A percentile compares a stretch with the other conserved stretches of the same genome.
These are phyloP conservation scores for Aspergillus thermomutatus DNA, from an alignment of 2,329 filamentous ascomycete genomes.

Conservation along the genomic window DNA sequence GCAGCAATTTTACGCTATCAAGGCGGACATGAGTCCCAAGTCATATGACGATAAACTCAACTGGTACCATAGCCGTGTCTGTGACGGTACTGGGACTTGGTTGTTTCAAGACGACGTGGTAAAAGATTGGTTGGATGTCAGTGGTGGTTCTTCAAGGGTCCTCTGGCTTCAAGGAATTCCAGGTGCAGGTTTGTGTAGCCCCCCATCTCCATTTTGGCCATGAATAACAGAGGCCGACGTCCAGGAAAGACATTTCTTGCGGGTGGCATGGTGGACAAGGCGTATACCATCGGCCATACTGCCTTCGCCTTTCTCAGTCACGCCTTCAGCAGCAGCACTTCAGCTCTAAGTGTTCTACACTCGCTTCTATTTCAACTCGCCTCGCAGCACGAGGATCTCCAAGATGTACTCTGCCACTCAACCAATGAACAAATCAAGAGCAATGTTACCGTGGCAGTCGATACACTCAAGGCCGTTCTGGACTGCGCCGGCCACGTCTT, in stretches of 20 bases:
- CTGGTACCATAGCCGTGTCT: not conserved
- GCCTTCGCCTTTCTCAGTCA: slow-evolving; percentile 8
- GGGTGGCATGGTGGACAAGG: slow-evolving; percentile 11
- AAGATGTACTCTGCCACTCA: slow-evolving; percentile 17
- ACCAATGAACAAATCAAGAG: slow-evolving; percentile 11
- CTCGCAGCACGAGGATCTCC: slow-evolving; percentile 16
- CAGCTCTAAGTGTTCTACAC: slow-evolving; percentile 16
- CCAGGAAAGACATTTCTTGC: slow-evolving; percentile 12
- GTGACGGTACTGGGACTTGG: slow-evolving; percentile 2
- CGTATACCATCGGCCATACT: not conserved
- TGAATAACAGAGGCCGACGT: too few species aligned
- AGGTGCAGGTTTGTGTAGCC: slow-evolving; percentile 11
- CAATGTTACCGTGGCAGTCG: slow-evolving; percentile 14
- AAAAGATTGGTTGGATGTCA: slow-evolving; percentile 1
- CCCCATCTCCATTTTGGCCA: too few species aligned
- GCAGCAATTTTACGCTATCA: slow-evolving; percentile 1
- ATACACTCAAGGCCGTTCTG: slow-evolving; percentile 15
- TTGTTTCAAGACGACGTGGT: slow-evolving; percentile 4
- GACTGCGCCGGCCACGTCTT: slow-evolving; percentile 17
- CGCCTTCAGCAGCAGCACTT: slow-evolving; percentile 5
- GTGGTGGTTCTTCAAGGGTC: not conserved
- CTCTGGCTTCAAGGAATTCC: slow-evolving; percentile 24
- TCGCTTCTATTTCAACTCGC: slow-evolving; percentile 25
- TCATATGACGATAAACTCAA: slow-evolving; percentile 4
- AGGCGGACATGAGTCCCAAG: not conserved